phyloP scores from a whole-genome alignment of 768 basidiomycete genomes.

The Termitomyces sp. region DNA sequence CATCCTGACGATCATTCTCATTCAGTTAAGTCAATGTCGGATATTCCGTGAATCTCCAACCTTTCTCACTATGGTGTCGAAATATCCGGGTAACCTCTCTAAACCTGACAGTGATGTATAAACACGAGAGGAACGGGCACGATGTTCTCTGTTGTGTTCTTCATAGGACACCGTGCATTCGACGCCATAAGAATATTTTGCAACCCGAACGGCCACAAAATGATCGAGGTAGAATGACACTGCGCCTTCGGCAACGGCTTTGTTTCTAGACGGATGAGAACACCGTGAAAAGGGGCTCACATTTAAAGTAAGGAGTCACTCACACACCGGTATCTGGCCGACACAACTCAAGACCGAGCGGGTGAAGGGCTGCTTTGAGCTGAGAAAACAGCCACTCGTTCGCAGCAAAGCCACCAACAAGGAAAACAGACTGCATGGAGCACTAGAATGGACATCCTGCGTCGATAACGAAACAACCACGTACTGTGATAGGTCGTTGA shows the following conservation, averaged over 20 bases:
- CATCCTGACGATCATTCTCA: slow-evolving; percentile 23
- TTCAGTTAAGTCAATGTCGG: not conserved
- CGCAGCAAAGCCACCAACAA: slow-evolving; percentile 57
- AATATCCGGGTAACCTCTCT: slow-evolving; percentile 13
- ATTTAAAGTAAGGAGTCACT: slow-evolving; percentile 13
- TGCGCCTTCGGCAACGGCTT: slow-evolving; percentile 28
- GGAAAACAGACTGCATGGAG: slow-evolving; percentile 32
- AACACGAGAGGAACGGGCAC: slow-evolving; percentile 5
- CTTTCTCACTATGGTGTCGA: slow-evolving; percentile 21
- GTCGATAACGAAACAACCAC: not conserved
- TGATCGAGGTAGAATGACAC: slow-evolving; percentile 24
- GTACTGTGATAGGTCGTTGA: not conserved
- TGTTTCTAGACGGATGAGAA: slow-evolving; percentile 16
- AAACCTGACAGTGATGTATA: slow-evolving; percentile 10
- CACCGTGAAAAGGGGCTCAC: not conserved
- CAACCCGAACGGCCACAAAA: slow-evolving; percentile 20
- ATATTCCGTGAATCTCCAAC: slow-evolving; percentile 4
- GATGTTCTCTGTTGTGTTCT: slow-evolving; percentile 18
- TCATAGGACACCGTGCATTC: slow-evolving; percentile 6
- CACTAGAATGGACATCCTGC: not conserved
- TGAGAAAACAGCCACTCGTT: slow-evolving; percentile 48
- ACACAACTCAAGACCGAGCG: slow-evolving; percentile 34
- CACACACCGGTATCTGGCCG: slow-evolving; percentile 54
- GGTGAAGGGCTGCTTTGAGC: slow-evolving; percentile 33
- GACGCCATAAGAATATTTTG: slow-evolving; percentile 21